Percentiles rank a stretch among this genome's conserved stretches.
Evolutionary conservation across 2,329 filamentous ascomycete genomes (phyloP).

Genomic region (Diaporthe sp.): DNA sequence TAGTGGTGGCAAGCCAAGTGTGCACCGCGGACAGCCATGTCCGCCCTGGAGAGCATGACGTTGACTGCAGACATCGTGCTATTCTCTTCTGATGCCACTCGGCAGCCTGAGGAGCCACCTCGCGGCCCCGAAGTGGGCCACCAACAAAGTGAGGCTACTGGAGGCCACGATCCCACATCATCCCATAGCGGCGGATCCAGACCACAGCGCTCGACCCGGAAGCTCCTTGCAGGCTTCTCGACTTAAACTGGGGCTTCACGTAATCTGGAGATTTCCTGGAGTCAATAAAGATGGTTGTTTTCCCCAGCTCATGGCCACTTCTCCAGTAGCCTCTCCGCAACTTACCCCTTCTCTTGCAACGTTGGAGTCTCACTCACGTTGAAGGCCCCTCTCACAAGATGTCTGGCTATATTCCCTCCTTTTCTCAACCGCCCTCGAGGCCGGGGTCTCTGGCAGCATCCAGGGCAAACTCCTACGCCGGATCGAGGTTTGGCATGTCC

Average conservation of each 20-base stretch:
- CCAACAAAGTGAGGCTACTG: conserved; percentile 35
- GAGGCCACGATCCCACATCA: conserved; percentile 38
- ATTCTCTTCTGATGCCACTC: conserved; percentile 23
- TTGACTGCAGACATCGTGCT: conserved; percentile 17
- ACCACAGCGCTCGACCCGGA: conserved; percentile 21
- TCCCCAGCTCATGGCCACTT: conserved; percentile 37
- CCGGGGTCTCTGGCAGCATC: conserved; percentile 41
- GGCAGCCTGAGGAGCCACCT: conserved; percentile 23
- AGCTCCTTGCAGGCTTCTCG: conserved; percentile 25
- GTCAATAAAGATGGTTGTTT: conserved; percentile 32
- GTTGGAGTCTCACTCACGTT: conserved; percentile 24
- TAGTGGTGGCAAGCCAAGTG: conserved; percentile 24
- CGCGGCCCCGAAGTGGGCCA: conserved; percentile 34
- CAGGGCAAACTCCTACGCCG: conserved; percentile 38
- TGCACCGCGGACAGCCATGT: conserved; percentile 20
- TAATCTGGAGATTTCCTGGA: conserved; percentile 32
- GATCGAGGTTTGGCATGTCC: conserved; percentile 28
- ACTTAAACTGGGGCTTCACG: conserved; percentile 36
- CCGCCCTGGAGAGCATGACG: conserved; percentile 20
- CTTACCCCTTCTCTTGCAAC: conserved; percentile 21
- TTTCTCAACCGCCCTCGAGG: conserved; percentile 37
- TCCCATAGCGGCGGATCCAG: conserved; percentile 36
- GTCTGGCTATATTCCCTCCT: conserved; percentile 40
- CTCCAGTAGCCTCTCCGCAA: conserved; percentile 18
- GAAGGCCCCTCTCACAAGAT: conserved; percentile 18